Conservation (phyloP, 257 asterid genomes). For the Ajuga chamaepitys region DNA sequence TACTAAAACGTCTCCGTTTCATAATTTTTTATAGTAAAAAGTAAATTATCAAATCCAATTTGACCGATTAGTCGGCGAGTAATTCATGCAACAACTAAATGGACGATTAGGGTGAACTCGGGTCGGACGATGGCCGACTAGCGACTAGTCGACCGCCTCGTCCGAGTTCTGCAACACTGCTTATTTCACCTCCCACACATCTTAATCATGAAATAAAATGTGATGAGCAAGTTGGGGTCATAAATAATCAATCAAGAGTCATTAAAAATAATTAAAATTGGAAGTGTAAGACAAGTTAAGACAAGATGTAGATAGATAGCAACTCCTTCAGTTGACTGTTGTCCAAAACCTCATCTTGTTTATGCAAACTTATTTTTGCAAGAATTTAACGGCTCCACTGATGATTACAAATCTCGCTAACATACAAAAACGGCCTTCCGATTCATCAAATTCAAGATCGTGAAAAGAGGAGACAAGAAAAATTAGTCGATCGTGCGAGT, state of each 20-base stretch:
- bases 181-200: conserved; percentile 4
- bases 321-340: conserved; percentile 26
- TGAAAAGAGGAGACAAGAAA: conserved; percentile 31
- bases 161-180: too few relatives aligned
- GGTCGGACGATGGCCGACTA: too few relatives aligned
- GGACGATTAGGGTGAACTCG: too few relatives aligned
- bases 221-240: conserved; percentile 19
- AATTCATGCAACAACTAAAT: too few relatives aligned
- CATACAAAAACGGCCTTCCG: conserved; percentile 18
- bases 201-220: neutral
- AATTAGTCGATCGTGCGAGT: conserved; percentile 20
- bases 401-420: conserved; percentile 3
- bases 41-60: too few relatives aligned
- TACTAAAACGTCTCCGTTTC: too few relatives aligned
- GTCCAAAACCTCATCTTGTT: conserved; percentile 15
- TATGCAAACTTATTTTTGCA: conserved; percentile 22
- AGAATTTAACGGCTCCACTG: conserved; percentile 33
- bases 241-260: conserved; percentile 9
- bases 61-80: too few relatives aligned
- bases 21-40: too few relatives aligned
- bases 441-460: conserved; percentile 8
- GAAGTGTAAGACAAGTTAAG: conserved; percentile 44
- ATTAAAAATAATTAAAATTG: neutral
- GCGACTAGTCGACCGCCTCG: too few relatives aligned
- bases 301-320: conserved; percentile 39